Base-by-base conservation (phyloP, 169 alveolate genomes). In the Perkinsus olseni region DNA sequence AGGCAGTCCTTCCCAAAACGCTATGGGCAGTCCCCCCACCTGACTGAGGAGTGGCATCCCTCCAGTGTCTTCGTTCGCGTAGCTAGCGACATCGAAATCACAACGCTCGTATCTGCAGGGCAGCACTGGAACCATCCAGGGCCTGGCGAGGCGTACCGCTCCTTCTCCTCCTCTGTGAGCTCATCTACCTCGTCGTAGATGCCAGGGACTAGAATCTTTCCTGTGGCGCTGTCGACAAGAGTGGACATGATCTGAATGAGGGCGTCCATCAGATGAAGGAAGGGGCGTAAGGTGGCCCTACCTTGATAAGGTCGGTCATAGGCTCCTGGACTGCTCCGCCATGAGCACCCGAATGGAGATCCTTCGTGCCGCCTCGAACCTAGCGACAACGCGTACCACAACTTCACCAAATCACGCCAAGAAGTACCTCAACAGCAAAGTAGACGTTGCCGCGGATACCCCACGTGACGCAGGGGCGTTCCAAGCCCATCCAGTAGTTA, bases 261-360 rank as follows among this genome's bases (percentile, higher is more conserved):
- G 28, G n/a, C n/a, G n/a, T n/a, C n/a, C n/a, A n/a, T n/a, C n/a
- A n/a, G n/a, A n/a, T n/a, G n/a, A n/a, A n/a, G n/a, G n/a, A n/a
- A n/a, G n/a, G n/a, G n/a, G n/a, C n/a, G n/a, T n/a, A n/a, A n/a
- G n/a, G n/a, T n/a, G n/a, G n/a, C n/a, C n/a, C 34, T 20, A 82
- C 92, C 50, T 82, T 38, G 11, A 82, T 13, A 36, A 82, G 45
- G 39, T 82, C 92, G 39, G 39, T 38, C 92, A 82, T 38, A 4
- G 92, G 92, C 92, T 82, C 50, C 8, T 82, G 45, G 50, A 82
- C 92, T 4, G 92, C 92, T 38, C 92, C 92, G 39, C 92, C 45
- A 34, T 38, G 45, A 20, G 45, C 92, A 3, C 92, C 92, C 38
- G 92, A 82, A 82, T 82, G 92, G 1, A 82, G 39, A 38, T 82